Base-by-base conservation (phyloP, 148 eudicot species). In the Rhododendron henanense region DNA sequence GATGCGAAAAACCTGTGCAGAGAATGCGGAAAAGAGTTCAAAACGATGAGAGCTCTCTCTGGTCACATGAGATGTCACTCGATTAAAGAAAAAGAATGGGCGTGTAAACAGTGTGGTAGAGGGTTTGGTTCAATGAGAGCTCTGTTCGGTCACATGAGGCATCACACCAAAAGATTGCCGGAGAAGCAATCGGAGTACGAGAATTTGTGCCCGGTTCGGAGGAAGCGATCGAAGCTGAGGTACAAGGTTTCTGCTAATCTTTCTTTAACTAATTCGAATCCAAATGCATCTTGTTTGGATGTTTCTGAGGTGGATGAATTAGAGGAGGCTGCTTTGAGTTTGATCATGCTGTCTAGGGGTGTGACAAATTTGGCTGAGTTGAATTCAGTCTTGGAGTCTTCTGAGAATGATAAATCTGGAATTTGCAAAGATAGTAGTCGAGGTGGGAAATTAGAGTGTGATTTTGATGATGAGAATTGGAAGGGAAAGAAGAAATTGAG, bases 301-400 rank as follows among this genome's bases (percentile, higher is more conserved):
- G 84, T 47, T 71, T 25, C 48, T 85, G 88, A 80, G 84, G 55
- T n/a, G 86, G 90, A 90, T 84, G 92, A 92, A 18, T 89, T 86
- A 16, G 86, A 87, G 57, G 91, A 92, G 61, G 90, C 85, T 69
- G 96, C 95, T 87, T 61, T 67, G 85, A 88, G 91, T 85, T 91
- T 94, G 93, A 88, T 94, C 83, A 88, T 93, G 94, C 88, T 93
- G 57, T 90, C 94, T 31, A 90, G 87, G 74, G 94, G 94, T 53
- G 87, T 86, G 74, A 69, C 31, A 63, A 74, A 35, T 71, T 80
- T 74, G 85, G 82, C 11, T 41, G 91, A 76, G 76, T 85, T 86
- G 53, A 87, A 41, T 55, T 76, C 85, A 5, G 19, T 44, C 4
- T 33, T 51, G 13, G 78, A 85, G 55, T 6, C 50, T 33, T 83